Conservation (phyloP, 1,284 basidiomycete genomes). For the Cutaneotrichosporon spelunceum region DNA sequence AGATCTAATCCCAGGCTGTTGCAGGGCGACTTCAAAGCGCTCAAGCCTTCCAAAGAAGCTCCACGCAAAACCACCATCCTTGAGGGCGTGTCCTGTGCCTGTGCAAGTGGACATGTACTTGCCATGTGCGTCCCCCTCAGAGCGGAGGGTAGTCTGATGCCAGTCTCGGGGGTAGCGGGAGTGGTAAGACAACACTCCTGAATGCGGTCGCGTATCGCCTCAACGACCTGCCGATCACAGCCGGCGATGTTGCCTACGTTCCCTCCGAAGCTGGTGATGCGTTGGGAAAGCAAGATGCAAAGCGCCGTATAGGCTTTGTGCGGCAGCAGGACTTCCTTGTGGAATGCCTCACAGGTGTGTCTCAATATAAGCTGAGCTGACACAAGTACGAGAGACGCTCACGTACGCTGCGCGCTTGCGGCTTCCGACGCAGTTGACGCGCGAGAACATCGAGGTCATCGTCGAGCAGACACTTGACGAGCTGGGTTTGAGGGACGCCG, state of each 20-base stretch:
- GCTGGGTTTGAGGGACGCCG: constrained; percentile 57
- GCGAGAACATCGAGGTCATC: constrained; percentile 47
- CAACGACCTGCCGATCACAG: constrained; percentile 42
- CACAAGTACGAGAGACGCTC: constrained; percentile 56
- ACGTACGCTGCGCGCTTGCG: constrained; percentile 56
- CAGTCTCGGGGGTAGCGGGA: constrained; percentile 49
- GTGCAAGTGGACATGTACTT: constrained; percentile 48
- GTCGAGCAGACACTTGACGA: constrained; percentile 58
- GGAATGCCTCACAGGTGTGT: constrained; percentile 49
- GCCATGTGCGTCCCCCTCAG: constrained; percentile 46
- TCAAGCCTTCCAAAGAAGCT: constrained; percentile 14
- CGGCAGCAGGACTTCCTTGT: constrained; percentile 50
- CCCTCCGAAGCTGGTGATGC: constrained; percentile 5
- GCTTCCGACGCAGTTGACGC: constrained; percentile 52
- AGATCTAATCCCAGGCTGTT: constrained; percentile 12
- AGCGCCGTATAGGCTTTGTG: constrained; percentile 50
- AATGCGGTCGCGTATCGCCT: constrained; percentile 50
- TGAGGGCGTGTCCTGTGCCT: constrained; percentile 44
- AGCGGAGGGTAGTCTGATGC: neutral
- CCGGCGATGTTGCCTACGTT: constrained; percentile 38
- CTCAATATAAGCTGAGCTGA: neutral
- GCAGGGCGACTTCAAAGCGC: constrained; percentile 14
- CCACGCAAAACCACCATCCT: constrained; percentile 43
- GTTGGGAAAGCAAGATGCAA: constrained; percentile 35
- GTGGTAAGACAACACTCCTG: constrained; percentile 53